phyloP scores from a whole-genome alignment of 495 filamentous ascomycete species.

The Schizothecium vesticola region DNA sequence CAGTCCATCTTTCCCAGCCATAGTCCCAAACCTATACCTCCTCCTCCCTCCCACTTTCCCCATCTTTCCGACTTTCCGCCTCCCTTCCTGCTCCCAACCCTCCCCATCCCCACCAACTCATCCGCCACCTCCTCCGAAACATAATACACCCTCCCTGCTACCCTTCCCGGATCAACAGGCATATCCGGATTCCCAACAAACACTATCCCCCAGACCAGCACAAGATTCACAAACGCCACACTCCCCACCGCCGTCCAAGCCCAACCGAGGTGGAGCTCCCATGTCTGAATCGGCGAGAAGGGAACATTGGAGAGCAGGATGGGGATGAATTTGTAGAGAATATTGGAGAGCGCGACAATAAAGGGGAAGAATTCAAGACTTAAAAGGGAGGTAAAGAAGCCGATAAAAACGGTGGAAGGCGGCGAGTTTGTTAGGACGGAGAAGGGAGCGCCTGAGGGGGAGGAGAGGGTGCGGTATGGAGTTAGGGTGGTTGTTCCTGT shows the following conservation, averaged over 20 bases:
- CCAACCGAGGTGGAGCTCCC: not conserved
- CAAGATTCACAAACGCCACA: not conserved
- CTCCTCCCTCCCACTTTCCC: too few species aligned
- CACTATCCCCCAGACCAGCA: not conserved
- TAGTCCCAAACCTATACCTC: too few species aligned
- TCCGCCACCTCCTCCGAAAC: too few species aligned
- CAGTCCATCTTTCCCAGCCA: too few species aligned
- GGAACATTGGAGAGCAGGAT: not conserved
- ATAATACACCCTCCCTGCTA: not conserved
- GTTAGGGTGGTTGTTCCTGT: not conserved
- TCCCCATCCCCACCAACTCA: too few species aligned
- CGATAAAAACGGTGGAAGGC: not conserved
- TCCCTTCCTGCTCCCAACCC: too few species aligned
- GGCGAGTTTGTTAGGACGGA: too few species aligned
- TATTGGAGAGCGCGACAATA: not conserved
- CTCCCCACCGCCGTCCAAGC: not conserved
- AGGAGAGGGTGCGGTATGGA: not conserved
- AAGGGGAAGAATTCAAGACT: not conserved
- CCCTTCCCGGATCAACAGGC: not conserved
- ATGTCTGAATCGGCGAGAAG: not conserved
- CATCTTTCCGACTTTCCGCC: too few species aligned
- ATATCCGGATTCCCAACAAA: not conserved
- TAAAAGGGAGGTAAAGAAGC: not conserved
- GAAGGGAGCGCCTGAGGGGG: too few species aligned
- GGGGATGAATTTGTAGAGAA: not conserved